Evolutionary conservation across 2,329 filamentous ascomycete genomes (phyloP).

Genomic region (Magnaporthiopsis poae): DNA sequence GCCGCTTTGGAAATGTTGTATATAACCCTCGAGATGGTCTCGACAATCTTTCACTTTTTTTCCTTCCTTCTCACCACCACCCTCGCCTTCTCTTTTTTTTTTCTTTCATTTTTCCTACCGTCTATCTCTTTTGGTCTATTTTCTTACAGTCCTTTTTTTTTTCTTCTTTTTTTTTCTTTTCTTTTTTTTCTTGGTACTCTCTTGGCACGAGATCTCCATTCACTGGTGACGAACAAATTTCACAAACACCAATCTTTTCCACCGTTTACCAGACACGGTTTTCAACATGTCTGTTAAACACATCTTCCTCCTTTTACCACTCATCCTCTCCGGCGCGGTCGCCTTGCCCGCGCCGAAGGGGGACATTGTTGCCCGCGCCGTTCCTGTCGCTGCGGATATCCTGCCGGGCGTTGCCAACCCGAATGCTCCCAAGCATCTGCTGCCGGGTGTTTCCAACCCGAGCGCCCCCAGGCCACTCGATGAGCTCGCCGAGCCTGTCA

Average conservation of each 20-base stretch:
- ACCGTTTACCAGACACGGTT: not conserved
- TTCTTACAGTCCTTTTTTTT: not conserved
- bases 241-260: not conserved
- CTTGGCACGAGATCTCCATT: not conserved
- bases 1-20: not conserved
- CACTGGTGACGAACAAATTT: not conserved
- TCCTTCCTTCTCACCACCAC: not conserved
- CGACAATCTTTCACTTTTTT: not conserved
- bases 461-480: too few relatives aligned
- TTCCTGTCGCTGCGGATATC: not conserved
- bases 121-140: too few relatives aligned
- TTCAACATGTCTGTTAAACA: not conserved
- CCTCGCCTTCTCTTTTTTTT: not conserved
- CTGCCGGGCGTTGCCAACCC: too few relatives aligned
- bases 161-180: not conserved
- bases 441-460: not conserved
- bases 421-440: not conserved
- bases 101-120: not conserved
- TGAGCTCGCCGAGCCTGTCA: not conserved
- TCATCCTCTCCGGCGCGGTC: not conserved
- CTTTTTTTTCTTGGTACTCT: not conserved
- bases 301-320: not conserved
- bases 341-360: not conserved
- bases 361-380: not conserved
- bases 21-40: not conserved